Evolutionary conservation across 805 yeast species (phyloP), one percentile per base, ranked within the genome.

Genomic region (Starmerella vitae): DNA sequence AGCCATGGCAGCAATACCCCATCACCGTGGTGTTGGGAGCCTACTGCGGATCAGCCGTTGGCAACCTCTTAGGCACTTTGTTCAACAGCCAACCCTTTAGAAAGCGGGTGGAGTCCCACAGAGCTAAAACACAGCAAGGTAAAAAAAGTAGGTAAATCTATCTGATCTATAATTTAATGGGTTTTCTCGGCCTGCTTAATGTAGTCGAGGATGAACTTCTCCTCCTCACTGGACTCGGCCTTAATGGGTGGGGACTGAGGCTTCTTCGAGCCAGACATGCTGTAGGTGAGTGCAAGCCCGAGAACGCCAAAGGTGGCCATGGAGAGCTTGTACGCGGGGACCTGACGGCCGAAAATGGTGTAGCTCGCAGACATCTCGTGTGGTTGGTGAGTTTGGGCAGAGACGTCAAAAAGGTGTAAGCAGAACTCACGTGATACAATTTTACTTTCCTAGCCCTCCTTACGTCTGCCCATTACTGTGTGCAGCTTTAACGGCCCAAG

Each of bases 1-100:
- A 97, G 51, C 82, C 79, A 20, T 88, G 98, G 98, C 98, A 88
- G 59, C 70, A 67, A 38, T 88, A 95, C 93, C 98, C 98, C 5
- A 72, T 84, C 38, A 88, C 97, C 0, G 67, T 88, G 31, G 64
- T 88, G 12, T 66, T 71, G 7, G 96, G 97, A 2, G 75, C 76
- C 0, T 83, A 82, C 51, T 24, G 65, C 0, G 96, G 95, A n/a
- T 71, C 76, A 2, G 64, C 74, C 21, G 49, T 70, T 2, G 95
- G 93, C 3, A 66, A 73, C 30, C 36, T 66, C 1, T 41, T 65
- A 3, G 71, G 62, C 7, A 29, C 10, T 2, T n/a, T 21, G 30
- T 36, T 18, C 41, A 33, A 14, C 21, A 37, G 12, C 12, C 26
- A 22, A 12, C 26, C 26, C 12, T n/a, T n/a, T n/a, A n/a, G n/a